Evolutionary conservation across 257 asterid species (phyloP).

Genomic region (Lycium ferocissimum): DNA sequence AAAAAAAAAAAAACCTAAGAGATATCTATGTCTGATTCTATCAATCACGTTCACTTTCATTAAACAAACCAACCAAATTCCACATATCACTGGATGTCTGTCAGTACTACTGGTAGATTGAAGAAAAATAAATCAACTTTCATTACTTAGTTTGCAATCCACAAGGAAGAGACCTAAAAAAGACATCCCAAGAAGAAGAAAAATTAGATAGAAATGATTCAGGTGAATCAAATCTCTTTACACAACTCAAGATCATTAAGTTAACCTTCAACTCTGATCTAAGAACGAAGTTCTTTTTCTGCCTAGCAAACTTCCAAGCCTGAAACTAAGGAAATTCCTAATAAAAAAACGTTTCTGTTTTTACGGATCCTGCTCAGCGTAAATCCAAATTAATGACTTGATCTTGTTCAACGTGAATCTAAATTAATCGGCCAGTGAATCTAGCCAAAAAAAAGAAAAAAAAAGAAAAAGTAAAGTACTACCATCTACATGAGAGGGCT

Average conservation of each 20-base stretch:
- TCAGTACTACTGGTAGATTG: background rate
- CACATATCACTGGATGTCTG: constrained; percentile 24
- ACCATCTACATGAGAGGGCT: constrained; percentile 72
- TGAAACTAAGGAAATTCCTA: background rate
- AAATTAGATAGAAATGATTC: constrained; percentile 39
- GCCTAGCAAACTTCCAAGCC: background rate
- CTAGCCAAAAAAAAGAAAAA: background rate
- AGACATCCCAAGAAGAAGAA: background rate
- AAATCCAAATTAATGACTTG: background rate
- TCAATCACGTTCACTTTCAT: constrained; percentile 24
- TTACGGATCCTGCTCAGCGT: background rate
- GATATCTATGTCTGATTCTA: constrained; percentile 8
- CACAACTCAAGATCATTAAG: constrained; percentile 39
- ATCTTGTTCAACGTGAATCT: background rate
- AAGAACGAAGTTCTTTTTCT: constrained; percentile 36
- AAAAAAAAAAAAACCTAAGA: background rate
- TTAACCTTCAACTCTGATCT: constrained; percentile 28
- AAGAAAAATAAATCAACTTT: constrained; percentile 35
- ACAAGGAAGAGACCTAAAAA: constrained; percentile 33
- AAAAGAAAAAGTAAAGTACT: background rate
- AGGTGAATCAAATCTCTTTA: constrained; percentile 29
- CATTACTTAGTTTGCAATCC: constrained; percentile 37
- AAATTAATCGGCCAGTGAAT: background rate
- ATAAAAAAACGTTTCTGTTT: background rate
- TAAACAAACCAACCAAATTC: constrained; percentile 37